A percentile compares a stretch with the other conserved stretches of the same genome.
phyloP scores from a whole-genome alignment of 2,329 filamentous ascomycete species.

The Fusarium sp. region DNA sequence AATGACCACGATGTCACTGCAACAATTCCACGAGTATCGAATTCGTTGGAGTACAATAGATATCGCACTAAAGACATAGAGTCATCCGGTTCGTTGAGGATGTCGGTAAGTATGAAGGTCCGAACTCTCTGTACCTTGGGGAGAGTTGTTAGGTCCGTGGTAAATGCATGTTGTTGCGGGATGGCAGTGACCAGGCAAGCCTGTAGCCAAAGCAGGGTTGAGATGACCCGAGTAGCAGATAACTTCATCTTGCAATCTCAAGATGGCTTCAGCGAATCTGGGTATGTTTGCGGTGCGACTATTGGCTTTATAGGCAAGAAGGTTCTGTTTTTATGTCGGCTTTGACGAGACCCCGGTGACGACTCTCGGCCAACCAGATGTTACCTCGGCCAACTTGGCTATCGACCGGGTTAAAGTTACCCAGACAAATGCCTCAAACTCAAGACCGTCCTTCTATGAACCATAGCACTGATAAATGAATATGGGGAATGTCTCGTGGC shows the following conservation, averaged over 20 bases:
- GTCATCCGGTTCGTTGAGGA: constrained; percentile 10
- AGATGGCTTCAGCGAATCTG: no score
- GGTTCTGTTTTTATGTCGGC: neutral
- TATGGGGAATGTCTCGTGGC: neutral
- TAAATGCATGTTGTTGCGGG: neutral
- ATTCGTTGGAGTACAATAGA: constrained; percentile 16
- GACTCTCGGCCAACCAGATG: neutral
- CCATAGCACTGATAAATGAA: neutral
- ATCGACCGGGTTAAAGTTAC: neutral
- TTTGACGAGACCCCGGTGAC: neutral
- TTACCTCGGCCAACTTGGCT: neutral
- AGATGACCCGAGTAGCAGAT: no score
- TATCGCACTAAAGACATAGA: constrained; percentile 23
- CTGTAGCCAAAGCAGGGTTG: neutral
- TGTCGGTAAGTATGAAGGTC: constrained; percentile 17
- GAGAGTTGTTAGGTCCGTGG: neutral
- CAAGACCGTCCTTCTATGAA: neutral
- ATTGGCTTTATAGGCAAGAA: neutral
- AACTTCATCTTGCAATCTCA: neutral
- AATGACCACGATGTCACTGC: constrained; percentile 18
- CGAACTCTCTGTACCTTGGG: neutral
- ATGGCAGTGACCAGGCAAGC: neutral
- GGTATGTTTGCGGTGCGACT: neutral
- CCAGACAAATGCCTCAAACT: neutral
- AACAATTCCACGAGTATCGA: constrained; percentile 7